Percentiles rank a stretch among this genome's conserved stretches.
Conservation (phyloP, 169 alveolate species). For the Plasmodium inui region DNA sequence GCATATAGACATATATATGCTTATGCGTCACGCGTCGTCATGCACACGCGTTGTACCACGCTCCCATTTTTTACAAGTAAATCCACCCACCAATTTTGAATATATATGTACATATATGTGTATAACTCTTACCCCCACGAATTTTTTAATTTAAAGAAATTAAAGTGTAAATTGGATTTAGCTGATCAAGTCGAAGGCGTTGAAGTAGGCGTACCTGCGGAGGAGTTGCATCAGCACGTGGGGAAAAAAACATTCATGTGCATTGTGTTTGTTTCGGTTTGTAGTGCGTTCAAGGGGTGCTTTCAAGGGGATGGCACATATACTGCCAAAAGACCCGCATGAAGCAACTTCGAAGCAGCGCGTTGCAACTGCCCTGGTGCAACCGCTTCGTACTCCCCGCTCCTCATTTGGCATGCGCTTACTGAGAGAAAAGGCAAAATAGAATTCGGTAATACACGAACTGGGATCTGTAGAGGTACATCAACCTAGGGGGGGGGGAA, state of each 20-base stretch:
- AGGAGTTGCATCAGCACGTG: neutral
- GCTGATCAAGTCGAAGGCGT: constrained; percentile 10
- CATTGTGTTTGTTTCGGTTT: neutral
- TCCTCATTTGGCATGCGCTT: neutral
- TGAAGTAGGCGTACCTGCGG: constrained; percentile 44
- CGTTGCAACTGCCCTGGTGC: neutral
- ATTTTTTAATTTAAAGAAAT: constrained; percentile 35
- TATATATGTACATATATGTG: neutral
- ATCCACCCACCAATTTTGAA: constrained; percentile 20
- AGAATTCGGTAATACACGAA: constrained; percentile 21
- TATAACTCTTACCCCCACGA: neutral
- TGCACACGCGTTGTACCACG: neutral
- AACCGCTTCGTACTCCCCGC: neutral
- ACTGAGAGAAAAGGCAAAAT: constrained; percentile 53
- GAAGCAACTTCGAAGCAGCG: neutral
- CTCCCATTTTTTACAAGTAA: constrained; percentile 25
- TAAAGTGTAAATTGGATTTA: neutral
- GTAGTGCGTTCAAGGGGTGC: neutral
- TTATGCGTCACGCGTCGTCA: neutral
- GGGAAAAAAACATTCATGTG: neutral
- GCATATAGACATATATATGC: neutral
- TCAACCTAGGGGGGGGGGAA: constrained; percentile 11
- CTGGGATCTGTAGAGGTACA: constrained; percentile 56
- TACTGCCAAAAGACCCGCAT: neutral
- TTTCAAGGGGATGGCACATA: neutral